Conservation (phyloP, 169 alveolate species). For the Plasmodium billcollinsi region DNA sequence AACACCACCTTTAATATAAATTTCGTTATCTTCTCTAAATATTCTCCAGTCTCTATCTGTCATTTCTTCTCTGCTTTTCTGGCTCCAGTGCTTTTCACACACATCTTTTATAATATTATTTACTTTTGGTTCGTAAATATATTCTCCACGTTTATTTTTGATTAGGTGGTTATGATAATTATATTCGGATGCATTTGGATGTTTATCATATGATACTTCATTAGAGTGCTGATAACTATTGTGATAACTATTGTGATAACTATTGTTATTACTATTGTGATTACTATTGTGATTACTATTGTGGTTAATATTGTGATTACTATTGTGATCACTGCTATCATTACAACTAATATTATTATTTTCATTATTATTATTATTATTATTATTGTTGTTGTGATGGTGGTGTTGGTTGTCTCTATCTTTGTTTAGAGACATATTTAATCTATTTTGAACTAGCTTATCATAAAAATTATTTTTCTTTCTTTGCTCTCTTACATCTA, state of each 20-base stretch:
- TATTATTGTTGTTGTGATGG: slow-evolving; percentile 19
- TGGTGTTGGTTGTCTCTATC: not conserved
- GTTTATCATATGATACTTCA: slow-evolving; percentile 12
- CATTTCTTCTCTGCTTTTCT: slow-evolving; percentile 90
- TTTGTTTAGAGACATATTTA: slow-evolving; percentile 31
- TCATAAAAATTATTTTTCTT: slow-evolving; percentile 88
- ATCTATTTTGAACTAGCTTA: slow-evolving; percentile 82
- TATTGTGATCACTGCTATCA: too few species aligned
- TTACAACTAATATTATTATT: not conserved
- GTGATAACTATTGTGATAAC: not conserved
- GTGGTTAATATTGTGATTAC: slow-evolving; percentile 7
- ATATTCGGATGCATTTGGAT: slow-evolving; percentile 15
- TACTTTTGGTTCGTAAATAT: slow-evolving; percentile 60
- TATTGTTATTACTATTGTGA: not conserved
- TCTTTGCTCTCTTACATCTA: slow-evolving; percentile 87
- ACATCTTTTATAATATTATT: slow-evolving; percentile 73
- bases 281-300: not conserved
- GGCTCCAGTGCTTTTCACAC: slow-evolving; percentile 90
- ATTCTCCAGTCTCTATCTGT: slow-evolving; percentile 97
- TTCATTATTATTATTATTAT: not conserved
- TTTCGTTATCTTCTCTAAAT: slow-evolving; percentile 95
- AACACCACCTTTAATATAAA: slow-evolving; percentile 91
- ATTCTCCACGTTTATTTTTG: slow-evolving; percentile 36
- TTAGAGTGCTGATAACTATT: not conserved
- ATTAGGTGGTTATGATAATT: slow-evolving; percentile 8